phyloP scores from a whole-genome alignment of 805 yeast species.

The Brettanomyces custersianus region DNA sequence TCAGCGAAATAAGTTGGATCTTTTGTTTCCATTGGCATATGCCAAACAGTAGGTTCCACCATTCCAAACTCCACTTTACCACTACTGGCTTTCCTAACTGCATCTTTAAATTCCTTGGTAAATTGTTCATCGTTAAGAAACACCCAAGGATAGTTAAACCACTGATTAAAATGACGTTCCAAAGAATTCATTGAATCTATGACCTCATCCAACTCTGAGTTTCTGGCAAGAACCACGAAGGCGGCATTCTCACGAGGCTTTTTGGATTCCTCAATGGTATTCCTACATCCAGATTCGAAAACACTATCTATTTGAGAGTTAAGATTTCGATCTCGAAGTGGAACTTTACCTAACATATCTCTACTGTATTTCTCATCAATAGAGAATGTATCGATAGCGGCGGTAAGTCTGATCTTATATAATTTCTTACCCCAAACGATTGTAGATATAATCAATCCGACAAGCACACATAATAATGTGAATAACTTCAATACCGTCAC shows the following conservation, averaged over 20 bases:
- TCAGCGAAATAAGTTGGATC: conserved; percentile 38
- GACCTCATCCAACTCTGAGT: conserved; percentile 73
- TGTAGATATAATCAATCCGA: not conserved
- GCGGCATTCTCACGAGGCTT: conserved; percentile 67
- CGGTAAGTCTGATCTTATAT: not conserved
- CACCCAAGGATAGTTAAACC: conserved; percentile 91
- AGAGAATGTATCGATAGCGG: not conserved
- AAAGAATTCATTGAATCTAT: conserved; percentile 60
- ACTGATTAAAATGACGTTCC: conserved; percentile 85
- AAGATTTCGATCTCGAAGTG: conserved; percentile 21
- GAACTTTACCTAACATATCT: conserved; percentile 10
- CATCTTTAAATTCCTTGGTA: conserved; percentile 47
- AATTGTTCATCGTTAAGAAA: conserved; percentile 79
- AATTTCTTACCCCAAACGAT: not conserved
- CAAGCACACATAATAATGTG: too few relatives aligned
- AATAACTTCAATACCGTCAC: too few relatives aligned
- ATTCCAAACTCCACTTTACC: conserved; percentile 67
- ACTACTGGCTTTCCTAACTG: conserved; percentile 43
- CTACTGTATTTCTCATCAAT: conserved; percentile 12
- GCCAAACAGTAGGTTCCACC: conserved; percentile 57
- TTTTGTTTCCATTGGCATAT: conserved; percentile 41
- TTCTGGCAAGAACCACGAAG: conserved; percentile 74
- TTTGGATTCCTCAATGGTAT: conserved; percentile 12
- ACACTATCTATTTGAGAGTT: conserved; percentile 20
- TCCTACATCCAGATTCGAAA: conserved; percentile 26